phyloP scores from a whole-genome alignment of 2,329 filamentous ascomycete species.

The Diplodia corticola region DNA sequence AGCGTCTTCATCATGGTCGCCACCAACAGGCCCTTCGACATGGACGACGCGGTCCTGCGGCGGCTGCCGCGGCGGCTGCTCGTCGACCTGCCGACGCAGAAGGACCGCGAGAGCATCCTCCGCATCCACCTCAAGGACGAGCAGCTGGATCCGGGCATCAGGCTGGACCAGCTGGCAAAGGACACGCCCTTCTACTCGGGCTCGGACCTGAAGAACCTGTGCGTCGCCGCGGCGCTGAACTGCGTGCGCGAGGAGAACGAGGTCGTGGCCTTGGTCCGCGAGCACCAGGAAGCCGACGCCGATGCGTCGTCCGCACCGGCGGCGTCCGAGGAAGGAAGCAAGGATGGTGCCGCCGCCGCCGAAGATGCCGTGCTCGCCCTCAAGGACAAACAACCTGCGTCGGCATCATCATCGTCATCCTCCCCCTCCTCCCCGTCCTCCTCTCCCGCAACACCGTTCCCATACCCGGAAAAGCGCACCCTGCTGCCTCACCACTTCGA shows the following conservation, averaged over 20 bases:
- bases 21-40: conserved; percentile 91
- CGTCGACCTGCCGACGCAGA: conserved; percentile 68
- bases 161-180: conserved; percentile 62
- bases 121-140: conserved; percentile 71
- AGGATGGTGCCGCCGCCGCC: not conserved
- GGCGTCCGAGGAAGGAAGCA: not conserved
- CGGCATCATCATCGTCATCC: not conserved
- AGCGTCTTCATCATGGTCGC: conserved; percentile 98
- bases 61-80: conserved; percentile 71
- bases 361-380: not conserved
- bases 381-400: not conserved
- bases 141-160: conserved; percentile 60
- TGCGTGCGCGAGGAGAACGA: conserved; percentile 74
- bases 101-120: conserved; percentile 68
- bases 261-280: conserved; percentile 18
- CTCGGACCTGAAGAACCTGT: conserved; percentile 80
- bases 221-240: conserved; percentile 75
- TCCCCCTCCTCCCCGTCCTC: not conserved
- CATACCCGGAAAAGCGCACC: conserved; percentile 51
- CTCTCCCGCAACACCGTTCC: too few relatives aligned
- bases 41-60: conserved; percentile 85
- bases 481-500: conserved; percentile 76
- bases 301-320: not conserved
- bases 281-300: not conserved
- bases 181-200: conserved; percentile 77